These are phyloP conservation scores for Scedosporium dehoogii DNA, from an alignment of 2,329 filamentous ascomycete genomes.

Conservation along the genomic window DNA sequence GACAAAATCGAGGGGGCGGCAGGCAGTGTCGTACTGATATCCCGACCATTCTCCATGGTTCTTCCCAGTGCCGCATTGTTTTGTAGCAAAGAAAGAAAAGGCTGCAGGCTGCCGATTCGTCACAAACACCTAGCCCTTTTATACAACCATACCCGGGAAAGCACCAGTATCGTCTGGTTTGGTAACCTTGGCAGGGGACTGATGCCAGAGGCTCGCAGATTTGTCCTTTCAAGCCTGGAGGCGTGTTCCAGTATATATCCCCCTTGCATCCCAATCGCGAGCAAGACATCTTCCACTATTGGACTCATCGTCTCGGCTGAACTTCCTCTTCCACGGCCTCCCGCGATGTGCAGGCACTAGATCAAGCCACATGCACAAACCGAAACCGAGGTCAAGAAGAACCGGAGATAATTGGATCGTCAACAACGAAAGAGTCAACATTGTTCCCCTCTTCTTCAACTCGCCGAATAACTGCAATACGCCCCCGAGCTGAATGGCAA, in stretches of 20 bases:
- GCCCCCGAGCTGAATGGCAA: not conserved
- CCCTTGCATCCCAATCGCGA: too few species aligned
- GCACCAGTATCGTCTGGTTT: not conserved
- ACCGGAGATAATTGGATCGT: not conserved
- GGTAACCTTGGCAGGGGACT: not conserved
- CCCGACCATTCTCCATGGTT: not conserved
- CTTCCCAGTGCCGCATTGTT: not conserved
- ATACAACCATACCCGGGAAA: not conserved
- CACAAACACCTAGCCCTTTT: not conserved
- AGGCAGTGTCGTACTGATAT: not conserved
- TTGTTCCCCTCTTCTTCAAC: not conserved
- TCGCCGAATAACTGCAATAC: not conserved
- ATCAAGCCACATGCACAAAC: not conserved
- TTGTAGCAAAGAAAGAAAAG: not conserved
- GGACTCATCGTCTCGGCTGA: not conserved
- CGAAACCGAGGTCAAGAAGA: not conserved
- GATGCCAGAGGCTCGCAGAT: not conserved
- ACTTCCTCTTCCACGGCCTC: not conserved
- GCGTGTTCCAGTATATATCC: not conserved
- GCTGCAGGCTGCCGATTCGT: constrained; percentile 5
- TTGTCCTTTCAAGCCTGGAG: not conserved
- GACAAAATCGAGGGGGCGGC: not conserved
- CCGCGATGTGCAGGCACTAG: not conserved
- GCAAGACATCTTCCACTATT: not conserved
- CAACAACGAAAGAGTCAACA: not conserved